Evolutionary conservation across 441 rosid genomes (phyloP).

Genomic region (Euphorbia schlechtendalii): DNA sequence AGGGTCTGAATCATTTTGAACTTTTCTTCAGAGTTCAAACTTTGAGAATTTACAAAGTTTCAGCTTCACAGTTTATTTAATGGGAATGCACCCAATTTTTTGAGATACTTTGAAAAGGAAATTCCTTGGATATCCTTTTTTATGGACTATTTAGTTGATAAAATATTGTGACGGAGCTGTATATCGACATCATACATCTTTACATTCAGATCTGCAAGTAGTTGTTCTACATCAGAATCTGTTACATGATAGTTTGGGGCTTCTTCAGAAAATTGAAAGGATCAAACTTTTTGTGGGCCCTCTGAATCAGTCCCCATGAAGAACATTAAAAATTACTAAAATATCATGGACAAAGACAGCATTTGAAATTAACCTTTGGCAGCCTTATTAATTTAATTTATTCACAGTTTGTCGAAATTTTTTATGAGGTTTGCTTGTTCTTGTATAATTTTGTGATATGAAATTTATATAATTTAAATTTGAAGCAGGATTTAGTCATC

Average conservation of each 20-base stretch:
- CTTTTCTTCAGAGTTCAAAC: background rate
- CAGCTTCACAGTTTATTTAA: background rate
- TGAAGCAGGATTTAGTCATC: background rate
- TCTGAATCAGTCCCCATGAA: background rate
- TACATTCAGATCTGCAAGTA: background rate
- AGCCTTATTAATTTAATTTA: background rate
- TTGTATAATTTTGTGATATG: background rate
- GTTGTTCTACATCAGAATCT: background rate
- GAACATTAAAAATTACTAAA: background rate
- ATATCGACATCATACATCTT: background rate
- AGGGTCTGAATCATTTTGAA: background rate
- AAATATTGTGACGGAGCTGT: background rate
- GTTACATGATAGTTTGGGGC: background rate
- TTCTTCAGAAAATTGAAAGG: conserved; percentile 4
- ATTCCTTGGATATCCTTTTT: background rate
- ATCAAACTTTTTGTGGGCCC: background rate
- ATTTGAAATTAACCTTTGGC: background rate
- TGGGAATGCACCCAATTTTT: background rate
- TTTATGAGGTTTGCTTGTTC: background rate
- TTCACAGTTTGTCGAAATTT: background rate
- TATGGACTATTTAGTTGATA: background rate
- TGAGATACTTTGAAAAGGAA: background rate
- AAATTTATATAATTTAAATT: background rate
- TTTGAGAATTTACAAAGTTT: background rate
- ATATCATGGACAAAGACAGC: too few relatives aligned